Base-by-base conservation (phyloP, 331 rosid species). In the Prunus yedoensis region DNA sequence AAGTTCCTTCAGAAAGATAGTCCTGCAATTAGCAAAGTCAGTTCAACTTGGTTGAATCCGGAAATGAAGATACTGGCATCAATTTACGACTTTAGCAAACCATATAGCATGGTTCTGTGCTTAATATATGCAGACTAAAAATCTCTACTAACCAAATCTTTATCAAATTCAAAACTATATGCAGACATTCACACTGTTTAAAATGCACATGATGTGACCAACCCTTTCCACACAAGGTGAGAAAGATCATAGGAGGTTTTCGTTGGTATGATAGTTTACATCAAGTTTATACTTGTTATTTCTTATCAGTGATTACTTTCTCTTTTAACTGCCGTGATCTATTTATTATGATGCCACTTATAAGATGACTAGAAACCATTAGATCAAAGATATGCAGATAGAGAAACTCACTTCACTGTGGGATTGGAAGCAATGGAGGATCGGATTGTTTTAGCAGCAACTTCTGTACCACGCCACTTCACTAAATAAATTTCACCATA, bases 371-470 rank as follows among this genome's bases (percentile, higher is more conserved):
- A 50, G 10, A 69, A 27, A 53, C 64, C 14, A 23, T 41, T 9
- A 13, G 60, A 35, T 53, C 32, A 58, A 57, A 13, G n/a, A 56
- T 1, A 67, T 46, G 35, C 47, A 58, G 68, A 77, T 32, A 17
- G 18, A 49, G 15, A 51, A 59, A 50, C 79, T 58, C n/a, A 79
- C 79, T 68, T 79, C 17, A 74, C 79, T 1, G 2, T 38, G 1
- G 75, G 70, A 59, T 74, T 35, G 12, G 79, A 79, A 35, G 83
- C 67, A 11, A 79, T 67, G 50, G 75, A 74, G 38, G 83, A 68
- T 10, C 83, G 83, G 18, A 74, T 79, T 58, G 79, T 79, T 58
- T 79, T 79, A 8, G 83, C 83, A 59, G 83, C 83, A 60, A 74
- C 71, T 50, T 79, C 71, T 21, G 83, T 79, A 13, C 83, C 79